Conservation (phyloP, 805 yeast species). For the Tanozyma kutaoensis region DNA sequence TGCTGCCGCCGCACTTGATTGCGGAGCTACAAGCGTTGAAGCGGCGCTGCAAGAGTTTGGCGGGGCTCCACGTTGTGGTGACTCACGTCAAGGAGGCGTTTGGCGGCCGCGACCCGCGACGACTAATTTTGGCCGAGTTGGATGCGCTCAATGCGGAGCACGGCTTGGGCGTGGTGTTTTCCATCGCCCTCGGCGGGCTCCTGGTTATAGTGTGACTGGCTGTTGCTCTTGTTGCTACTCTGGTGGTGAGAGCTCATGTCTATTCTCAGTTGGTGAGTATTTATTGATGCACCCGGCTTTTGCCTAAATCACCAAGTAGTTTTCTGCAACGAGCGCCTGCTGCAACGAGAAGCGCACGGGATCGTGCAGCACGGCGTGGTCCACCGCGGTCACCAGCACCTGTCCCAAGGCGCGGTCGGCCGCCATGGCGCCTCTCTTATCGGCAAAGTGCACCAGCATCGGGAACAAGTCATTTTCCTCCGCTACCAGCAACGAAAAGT, state of each 20-base stretch:
- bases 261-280: too few species aligned
- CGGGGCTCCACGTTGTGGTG: slow-evolving; percentile 33
- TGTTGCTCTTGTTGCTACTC: too few species aligned
- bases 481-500: slow-evolving; percentile 59
- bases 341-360: slow-evolving; percentile 61
- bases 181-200: slow-evolving; percentile 44
- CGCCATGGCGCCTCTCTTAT: slow-evolving; percentile 25
- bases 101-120: slow-evolving; percentile 39
- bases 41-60: slow-evolving; percentile 10
- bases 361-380: slow-evolving; percentile 34
- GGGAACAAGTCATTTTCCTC: slow-evolving; percentile 87
- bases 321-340: slow-evolving; percentile 43
- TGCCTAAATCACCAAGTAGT: slow-evolving; percentile 34
- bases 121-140: slow-evolving; percentile 35
- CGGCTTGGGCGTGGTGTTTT: slow-evolving; percentile 31
- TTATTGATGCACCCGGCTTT: too few species aligned
- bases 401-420: slow-evolving; percentile 42
- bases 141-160: slow-evolving; percentile 19
- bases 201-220: slow-evolving; percentile 22
- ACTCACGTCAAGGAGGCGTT: slow-evolving; percentile 23
- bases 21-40: slow-evolving; percentile 32
- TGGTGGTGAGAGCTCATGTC: too few species aligned
- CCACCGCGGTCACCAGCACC: slow-evolving; percentile 48
- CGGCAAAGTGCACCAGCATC: slow-evolving; percentile 53
- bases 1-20: slow-evolving; percentile 54